phyloP scores from a whole-genome alignment of 345 rosid species.

The Aethionema arabicum region DNA sequence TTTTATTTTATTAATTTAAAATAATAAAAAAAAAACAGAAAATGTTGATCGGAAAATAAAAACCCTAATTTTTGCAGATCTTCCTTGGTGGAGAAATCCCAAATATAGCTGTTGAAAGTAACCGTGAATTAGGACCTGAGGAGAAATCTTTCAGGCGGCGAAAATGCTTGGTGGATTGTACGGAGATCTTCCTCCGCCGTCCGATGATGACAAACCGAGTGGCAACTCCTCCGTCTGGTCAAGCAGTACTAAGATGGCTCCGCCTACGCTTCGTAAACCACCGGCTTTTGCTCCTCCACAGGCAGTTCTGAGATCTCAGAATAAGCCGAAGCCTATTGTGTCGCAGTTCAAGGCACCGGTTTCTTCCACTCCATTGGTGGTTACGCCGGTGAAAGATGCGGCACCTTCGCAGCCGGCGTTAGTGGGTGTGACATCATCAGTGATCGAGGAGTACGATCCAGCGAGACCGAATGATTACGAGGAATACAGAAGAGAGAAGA shows the following conservation, averaged over 20 bases:
- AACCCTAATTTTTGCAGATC: slow-evolving; percentile 23
- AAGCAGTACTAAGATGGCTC: slow-evolving; percentile 80
- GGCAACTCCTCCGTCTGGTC: slow-evolving; percentile 78
- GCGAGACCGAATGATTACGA: slow-evolving; percentile 94
- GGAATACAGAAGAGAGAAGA: slow-evolving; percentile 76
- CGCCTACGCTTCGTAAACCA: slow-evolving; percentile 89
- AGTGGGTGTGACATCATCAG: slow-evolving; percentile 74
- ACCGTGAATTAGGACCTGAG: slow-evolving; percentile 8
- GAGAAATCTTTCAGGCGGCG: slow-evolving; percentile 12
- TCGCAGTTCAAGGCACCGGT: slow-evolving; percentile 31
- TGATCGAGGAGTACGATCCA: slow-evolving; percentile 92
- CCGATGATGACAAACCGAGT: slow-evolving; percentile 75
- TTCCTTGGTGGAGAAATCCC: background rate
- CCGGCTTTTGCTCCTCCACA: slow-evolving; percentile 62
- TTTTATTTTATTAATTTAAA: background rate
- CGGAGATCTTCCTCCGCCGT: slow-evolving; percentile 98
- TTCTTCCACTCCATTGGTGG: slow-evolving; percentile 20
- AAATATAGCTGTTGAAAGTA: slow-evolving; percentile 11
- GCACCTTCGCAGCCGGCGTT: slow-evolving; percentile 59
- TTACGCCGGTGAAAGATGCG: slow-evolving; percentile 27
- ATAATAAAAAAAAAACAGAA: background rate
- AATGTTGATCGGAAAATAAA: slow-evolving; percentile 21
- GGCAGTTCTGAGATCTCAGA: slow-evolving; percentile 59
- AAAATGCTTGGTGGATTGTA: slow-evolving; percentile 89
- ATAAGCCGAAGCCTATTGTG: slow-evolving; percentile 44